Base-by-base conservation (phyloP, 2,329 filamentous ascomycete genomes). In the Leptosphaerulina australis region DNA sequence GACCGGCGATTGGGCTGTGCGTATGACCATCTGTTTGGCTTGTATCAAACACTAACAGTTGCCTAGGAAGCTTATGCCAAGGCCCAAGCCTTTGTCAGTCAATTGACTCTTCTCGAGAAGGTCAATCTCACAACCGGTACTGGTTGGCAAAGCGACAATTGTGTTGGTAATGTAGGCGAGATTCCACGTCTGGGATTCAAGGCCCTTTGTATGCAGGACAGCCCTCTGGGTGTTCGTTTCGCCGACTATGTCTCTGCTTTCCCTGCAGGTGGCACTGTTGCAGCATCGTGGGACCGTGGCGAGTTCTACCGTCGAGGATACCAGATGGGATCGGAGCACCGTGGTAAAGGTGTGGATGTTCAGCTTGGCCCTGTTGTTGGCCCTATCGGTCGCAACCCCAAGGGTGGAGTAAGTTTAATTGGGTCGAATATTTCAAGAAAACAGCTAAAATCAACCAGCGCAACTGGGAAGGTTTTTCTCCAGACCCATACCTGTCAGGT, bases 111-210 rank as follows among this genome's bases (percentile, higher is more conserved):
- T 26, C 69, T 85, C 9, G 92, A 97, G 73, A 97, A 96, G 77
- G 91, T 97, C 73, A 97, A 97, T 72, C 72, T 99, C 58, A 97
- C 93, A 2, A 97, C 92, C 0, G 93, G 93, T 71, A 83, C 88
- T 57, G 91, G 91, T 83, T 93, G 76, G 72, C 85, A 60, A 30
- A 66, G 67, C 33, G 67, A 70, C 40, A 60, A 65, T 17, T 71
- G 68, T 62, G 90, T 96, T 10, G 91, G 91, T 53, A 87, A 94
- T 61, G 72, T 68, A 24, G 89, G 89, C 30, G 77, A 87, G 5
- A 80, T 91, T 31, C 88, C 88, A 12, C 81, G 87, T 28, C 75
- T 91, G 4, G 86, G 86, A 9, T 81, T 91, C 61, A 84, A 82
- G 60, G 80, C 85, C 20, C 77, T 96, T n/a, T 97, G 92, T 71